Conservation (phyloP, 139 green algal species). For the Tetradesmus lagerheimii region DNA sequence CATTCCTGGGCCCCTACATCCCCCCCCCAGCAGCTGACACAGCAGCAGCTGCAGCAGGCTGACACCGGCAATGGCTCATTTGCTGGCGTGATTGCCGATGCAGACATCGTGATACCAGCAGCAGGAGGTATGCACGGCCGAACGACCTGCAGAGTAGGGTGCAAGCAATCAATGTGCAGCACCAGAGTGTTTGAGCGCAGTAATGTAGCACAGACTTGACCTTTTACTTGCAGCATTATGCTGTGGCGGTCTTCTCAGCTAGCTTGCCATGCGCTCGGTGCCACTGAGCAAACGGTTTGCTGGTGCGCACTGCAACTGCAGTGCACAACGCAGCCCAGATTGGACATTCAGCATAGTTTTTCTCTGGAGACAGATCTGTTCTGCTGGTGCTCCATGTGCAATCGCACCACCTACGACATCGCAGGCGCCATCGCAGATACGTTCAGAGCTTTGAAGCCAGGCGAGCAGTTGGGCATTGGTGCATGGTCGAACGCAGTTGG, state of each 20-base stretch:
- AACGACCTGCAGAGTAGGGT: neutral
- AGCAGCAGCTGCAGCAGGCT: neutral
- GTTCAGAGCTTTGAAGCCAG: neutral
- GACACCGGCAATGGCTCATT: neutral
- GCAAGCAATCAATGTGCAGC: neutral
- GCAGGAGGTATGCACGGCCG: constrained; percentile 18
- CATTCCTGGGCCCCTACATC: constrained; percentile 47
- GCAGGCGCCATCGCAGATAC: constrained; percentile 16
- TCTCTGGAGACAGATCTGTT: neutral
- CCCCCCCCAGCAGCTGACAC: constrained; percentile 38
- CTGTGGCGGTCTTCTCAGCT: too few species aligned
- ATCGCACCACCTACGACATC: neutral
- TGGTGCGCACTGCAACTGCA: too few species aligned
- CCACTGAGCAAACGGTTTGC: too few species aligned
- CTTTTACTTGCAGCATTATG: neutral
- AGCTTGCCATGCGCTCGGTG: too few species aligned
- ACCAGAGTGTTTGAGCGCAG: neutral
- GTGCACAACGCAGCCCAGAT: neutral
- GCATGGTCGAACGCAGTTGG: constrained; percentile 49
- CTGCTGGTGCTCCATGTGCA: neutral
- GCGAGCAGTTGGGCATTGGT: constrained; percentile 30
- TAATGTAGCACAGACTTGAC: neutral
- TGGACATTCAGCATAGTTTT: neutral
- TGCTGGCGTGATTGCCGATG: constrained; percentile 32
- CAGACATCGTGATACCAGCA: constrained; percentile 32